A percentile compares a stretch with the other conserved stretches of the same genome.
Conservation (phyloP, 2,329 filamentous ascomycete genomes). For the Apiospora phragmitis region DNA sequence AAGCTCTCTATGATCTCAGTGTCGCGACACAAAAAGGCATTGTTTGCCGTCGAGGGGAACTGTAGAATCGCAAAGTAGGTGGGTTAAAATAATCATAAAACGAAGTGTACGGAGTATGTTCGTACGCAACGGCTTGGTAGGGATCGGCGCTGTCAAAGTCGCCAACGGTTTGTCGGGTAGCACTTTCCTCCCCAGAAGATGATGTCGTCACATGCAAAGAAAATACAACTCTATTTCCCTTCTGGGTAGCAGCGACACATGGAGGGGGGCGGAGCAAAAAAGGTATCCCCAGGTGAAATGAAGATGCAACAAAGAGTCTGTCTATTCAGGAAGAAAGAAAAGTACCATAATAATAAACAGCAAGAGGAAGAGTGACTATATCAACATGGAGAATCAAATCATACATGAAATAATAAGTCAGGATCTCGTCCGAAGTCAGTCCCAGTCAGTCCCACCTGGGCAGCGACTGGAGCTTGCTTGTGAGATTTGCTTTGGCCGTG, state of each 20-base stretch:
- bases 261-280: neutral
- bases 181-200: neutral
- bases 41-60: constrained; percentile 20
- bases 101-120: too few relatives aligned
- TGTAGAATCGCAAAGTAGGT: constrained; percentile 17
- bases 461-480: neutral
- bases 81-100: neutral
- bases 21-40: constrained; percentile 14
- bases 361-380: neutral
- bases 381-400: neutral
- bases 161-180: neutral
- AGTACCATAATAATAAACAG: neutral
- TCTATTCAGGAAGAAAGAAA: neutral
- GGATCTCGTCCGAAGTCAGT: neutral
- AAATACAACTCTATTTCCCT: neutral
- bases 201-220: constrained; percentile 11
- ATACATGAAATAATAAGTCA: too few relatives aligned
- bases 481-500: neutral
- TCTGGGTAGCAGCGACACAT: neutral
- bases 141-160: constrained; percentile 1
- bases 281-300: neutral
- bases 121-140: neutral
- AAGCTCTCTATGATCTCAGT: neutral
- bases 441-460: constrained; percentile 1
- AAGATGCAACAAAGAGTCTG: neutral